Evolutionary conservation across 2,329 filamentous ascomycete species (phyloP), one percentile per base, ranked within the genome.

Genomic region (Aspergillus arachidicola): DNA sequence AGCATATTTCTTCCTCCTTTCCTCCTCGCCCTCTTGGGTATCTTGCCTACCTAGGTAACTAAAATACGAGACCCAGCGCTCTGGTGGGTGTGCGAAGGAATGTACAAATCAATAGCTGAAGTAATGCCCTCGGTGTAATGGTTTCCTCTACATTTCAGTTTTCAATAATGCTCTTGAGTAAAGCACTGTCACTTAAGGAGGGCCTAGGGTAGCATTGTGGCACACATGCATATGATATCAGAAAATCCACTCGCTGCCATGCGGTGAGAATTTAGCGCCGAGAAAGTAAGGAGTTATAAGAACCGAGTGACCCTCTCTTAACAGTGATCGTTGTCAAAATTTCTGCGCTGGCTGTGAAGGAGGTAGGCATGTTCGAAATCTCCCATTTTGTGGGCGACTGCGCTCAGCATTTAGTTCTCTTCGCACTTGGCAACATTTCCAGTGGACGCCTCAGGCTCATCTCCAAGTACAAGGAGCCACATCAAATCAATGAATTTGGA

Each of bases 81-180:
- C 34, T 36, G 16, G 34, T 6, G 14, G 12, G 4, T 1, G 34
- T 6, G 34, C 12, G 12, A 36, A 36, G 34, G 12, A 16, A 14
- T 36, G 34, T 36, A 2, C 14, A 14, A 36, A 14, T 16, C 5
- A 16, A 12, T 36, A 2, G 34, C 34, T 16, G 34, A 36, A 34
- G 12, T 19, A 19, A 10, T 38, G 5, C 14, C 7, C 36, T 38
- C 16, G 36, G 14, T 2, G 36, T 14, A 38, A 6, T 38, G 1
- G 14, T 38, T 38, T 38, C 5, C 14, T 38, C 36, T 38, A 16
- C 5, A 19, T 38, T 38, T 19, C 16, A 7, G 36, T 19, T 0
- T 6, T 19, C 14, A 38, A 38, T 1, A 0, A 16, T 19, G 6
- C 14, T 7, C 5, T 5, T 4, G 16, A 14, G 0, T 6, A 1